Evolutionary conservation across 2,329 filamentous ascomycete genomes (phyloP).

Genomic region (Coniella vitis): DNA sequence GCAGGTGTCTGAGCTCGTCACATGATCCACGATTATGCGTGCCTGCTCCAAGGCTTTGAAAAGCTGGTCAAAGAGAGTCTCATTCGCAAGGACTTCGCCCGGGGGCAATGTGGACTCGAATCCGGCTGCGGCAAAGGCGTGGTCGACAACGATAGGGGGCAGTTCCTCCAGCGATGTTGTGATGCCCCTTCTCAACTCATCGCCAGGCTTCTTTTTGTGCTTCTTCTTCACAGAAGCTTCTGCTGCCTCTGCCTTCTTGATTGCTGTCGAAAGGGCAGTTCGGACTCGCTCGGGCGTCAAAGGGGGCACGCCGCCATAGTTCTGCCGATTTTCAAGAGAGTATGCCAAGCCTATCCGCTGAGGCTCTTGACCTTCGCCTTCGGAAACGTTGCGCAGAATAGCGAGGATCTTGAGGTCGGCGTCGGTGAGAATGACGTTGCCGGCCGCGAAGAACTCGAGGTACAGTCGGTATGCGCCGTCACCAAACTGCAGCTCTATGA

Average conservation of each 20-base stretch:
- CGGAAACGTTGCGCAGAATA: conserved; percentile 71
- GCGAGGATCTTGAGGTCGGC: conserved; percentile 74
- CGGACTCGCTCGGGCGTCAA: conserved; percentile 68
- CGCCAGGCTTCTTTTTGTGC: conserved; percentile 65
- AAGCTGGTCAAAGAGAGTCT: conserved; percentile 57
- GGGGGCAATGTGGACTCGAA: conserved; percentile 65
- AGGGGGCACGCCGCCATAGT: conserved; percentile 67
- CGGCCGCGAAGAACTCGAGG: conserved; percentile 93
- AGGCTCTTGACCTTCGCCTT: conserved; percentile 77
- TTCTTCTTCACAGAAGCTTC: conserved; percentile 49
- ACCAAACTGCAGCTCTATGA: conserved; percentile 88
- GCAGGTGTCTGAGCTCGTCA: conserved; percentile 58
- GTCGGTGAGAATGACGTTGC: conserved; percentile 91
- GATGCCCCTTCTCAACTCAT: conserved; percentile 71
- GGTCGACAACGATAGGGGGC: conserved; percentile 81
- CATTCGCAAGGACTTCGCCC: conserved; percentile 62
- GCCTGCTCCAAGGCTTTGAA: conserved; percentile 65
- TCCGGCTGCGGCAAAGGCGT: conserved; percentile 63
- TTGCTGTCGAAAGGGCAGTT: conserved; percentile 59
- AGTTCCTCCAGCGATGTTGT: conserved; percentile 82
- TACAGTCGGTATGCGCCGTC: conserved; percentile 84
- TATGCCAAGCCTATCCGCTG: conserved; percentile 73
- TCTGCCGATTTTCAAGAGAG: conserved; percentile 74
- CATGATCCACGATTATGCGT: conserved; percentile 58
- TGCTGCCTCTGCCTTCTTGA: conserved; percentile 49